phyloP scores from a whole-genome alignment of 2,329 filamentous ascomycete genomes.

The Alternaria brassicicola region DNA sequence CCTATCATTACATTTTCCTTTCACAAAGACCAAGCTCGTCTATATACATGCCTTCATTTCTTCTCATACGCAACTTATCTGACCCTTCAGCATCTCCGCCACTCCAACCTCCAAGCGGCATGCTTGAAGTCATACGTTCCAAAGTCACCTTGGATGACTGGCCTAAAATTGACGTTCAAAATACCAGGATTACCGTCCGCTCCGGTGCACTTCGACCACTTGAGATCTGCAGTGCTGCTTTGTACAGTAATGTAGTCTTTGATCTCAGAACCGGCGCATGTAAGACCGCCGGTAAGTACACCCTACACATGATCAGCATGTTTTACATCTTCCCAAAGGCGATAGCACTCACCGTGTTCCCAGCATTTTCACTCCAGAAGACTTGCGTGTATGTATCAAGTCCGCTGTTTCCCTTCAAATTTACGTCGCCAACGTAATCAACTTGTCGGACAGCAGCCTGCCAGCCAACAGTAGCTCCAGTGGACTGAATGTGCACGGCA shows the following conservation, averaged over 20 bases:
- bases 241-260: slow-evolving; percentile 34
- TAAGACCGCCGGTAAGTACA: slow-evolving; percentile 25
- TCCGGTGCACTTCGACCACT: slow-evolving; percentile 40
- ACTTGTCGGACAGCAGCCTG: slow-evolving; percentile 38
- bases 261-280: slow-evolving; percentile 34
- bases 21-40: neutral
- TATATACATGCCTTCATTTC: neutral
- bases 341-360: slow-evolving; percentile 32
- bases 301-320: slow-evolving; percentile 15
- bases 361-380: slow-evolving; percentile 41
- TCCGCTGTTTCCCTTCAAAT: slow-evolving; percentile 28
- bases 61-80: neutral
- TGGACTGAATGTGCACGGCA: slow-evolving; percentile 37
- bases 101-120: slow-evolving; percentile 35
- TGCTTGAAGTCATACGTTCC: slow-evolving; percentile 39
- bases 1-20: neutral
- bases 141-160: slow-evolving; percentile 34
- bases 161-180: slow-evolving; percentile 41
- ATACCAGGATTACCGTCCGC: slow-evolving; percentile 36
- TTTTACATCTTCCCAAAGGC: neutral
- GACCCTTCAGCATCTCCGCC: slow-evolving; percentile 33
- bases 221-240: slow-evolving; percentile 30
- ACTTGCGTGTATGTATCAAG: slow-evolving; percentile 35
- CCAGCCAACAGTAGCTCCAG: slow-evolving; percentile 35
- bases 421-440: slow-evolving; percentile 31